Evolutionary conservation across 331 rosid genomes (phyloP).

Genomic region (Rhamnella rubrinervis): DNA sequence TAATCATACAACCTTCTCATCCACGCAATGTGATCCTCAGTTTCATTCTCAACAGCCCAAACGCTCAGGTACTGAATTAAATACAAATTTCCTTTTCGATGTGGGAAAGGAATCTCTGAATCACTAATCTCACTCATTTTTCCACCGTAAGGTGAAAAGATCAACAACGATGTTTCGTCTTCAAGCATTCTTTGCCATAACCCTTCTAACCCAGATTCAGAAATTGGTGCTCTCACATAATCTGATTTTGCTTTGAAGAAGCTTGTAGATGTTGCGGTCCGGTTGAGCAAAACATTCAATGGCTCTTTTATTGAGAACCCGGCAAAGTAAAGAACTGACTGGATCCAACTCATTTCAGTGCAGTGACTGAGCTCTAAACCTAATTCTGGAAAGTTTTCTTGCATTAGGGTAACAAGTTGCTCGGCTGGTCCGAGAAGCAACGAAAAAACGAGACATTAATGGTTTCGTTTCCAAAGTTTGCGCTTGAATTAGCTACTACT

Average conservation of each 20-base stretch:
- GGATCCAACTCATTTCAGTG: constrained; percentile 33
- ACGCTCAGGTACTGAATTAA: constrained; percentile 13
- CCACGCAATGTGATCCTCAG: constrained; percentile 12
- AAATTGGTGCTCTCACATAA: constrained; percentile 16
- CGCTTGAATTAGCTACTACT: neutral
- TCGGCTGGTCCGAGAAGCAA: constrained; percentile 19
- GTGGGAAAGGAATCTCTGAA: constrained; percentile 28
- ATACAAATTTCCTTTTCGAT: constrained; percentile 23
- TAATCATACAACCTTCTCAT: constrained; percentile 19
- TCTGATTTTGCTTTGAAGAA: constrained; percentile 31
- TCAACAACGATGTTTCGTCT: constrained; percentile 1
- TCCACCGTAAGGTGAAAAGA: constrained; percentile 28
- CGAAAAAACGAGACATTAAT: constrained; percentile 5
- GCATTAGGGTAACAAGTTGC: constrained; percentile 16
- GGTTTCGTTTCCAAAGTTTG: neutral
- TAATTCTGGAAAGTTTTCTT: constrained; percentile 17
- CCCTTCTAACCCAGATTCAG: constrained; percentile 21
- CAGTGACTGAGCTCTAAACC: constrained; percentile 9
- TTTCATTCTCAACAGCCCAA: constrained; percentile 20
- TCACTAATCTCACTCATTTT: constrained; percentile 29
- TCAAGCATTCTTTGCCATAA: constrained; percentile 17
- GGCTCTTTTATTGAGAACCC: constrained; percentile 3
- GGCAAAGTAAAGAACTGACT: constrained; percentile 26
- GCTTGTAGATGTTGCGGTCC: neutral
- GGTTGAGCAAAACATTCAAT: constrained; percentile 6